These are phyloP conservation scores for Alnus glutinosa DNA, from an alignment of 306 rosid genomes.

Conservation along the genomic window DNA sequence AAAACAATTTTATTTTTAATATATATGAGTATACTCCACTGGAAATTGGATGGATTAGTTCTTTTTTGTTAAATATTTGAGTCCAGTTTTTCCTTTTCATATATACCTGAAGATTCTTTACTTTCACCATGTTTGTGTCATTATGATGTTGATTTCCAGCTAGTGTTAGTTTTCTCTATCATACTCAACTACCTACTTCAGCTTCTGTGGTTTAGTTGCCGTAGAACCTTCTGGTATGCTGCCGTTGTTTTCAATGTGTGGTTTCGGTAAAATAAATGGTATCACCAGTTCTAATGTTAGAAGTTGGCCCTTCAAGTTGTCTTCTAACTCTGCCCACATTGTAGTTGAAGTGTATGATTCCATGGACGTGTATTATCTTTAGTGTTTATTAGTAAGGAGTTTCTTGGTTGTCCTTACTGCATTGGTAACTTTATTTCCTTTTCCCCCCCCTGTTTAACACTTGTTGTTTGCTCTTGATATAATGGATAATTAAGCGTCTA, in stretches of 20 bases:
- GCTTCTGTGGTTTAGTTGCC: not conserved
- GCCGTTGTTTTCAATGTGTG: not conserved
- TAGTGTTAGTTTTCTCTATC: not conserved
- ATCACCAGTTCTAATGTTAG: not conserved
- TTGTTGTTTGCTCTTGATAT: constrained; percentile 1
- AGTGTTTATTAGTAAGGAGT: not conserved
- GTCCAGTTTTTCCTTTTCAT: not conserved
- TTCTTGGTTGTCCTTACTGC: not conserved
- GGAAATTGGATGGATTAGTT: not conserved
- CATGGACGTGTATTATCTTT: not conserved
- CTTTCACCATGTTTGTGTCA: not conserved
- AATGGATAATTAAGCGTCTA: not conserved
- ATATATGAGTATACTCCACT: not conserved
- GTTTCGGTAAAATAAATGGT: not conserved
- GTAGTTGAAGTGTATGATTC: not conserved
- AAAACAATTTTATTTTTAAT: not conserved
- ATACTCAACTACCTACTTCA: not conserved
- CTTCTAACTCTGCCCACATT: not conserved
- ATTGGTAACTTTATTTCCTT: not conserved
- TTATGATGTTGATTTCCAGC: not conserved
- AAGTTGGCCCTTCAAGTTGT: not conserved
- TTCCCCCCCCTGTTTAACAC: not conserved
- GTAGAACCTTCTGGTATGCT: not conserved
- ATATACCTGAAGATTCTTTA: not conserved
- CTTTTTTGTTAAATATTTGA: not conserved